These are phyloP conservation scores for Globisporangium echinulatum DNA, from an alignment of 352 stramenopile species.

Conservation along the genomic window DNA sequence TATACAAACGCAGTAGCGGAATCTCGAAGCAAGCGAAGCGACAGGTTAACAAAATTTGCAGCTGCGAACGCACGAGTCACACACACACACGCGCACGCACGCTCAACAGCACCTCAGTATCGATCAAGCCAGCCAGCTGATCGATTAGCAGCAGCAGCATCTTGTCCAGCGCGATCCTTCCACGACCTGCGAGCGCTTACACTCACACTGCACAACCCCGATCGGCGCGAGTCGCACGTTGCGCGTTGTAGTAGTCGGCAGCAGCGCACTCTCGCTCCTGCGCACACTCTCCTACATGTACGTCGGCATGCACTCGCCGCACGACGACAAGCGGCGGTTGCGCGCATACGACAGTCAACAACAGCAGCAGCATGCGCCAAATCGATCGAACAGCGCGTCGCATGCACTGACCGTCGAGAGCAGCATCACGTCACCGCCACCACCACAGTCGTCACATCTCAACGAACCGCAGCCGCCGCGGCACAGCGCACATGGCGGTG, in stretches of 20 bases:
- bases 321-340: slow-evolving; percentile 4
- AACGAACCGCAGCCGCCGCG: not conserved
- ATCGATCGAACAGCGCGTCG: not conserved
- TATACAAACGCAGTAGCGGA: too few relatives aligned
- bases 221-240: not conserved
- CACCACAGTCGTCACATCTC: not conserved
- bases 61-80: not conserved
- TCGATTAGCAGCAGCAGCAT: not conserved
- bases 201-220: not conserved
- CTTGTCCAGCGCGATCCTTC: not conserved
- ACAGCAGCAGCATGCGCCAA: not conserved
- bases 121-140: not conserved
- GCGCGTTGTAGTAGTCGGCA: not conserved
- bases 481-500: slow-evolving; percentile 7
- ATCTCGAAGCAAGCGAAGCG: not conserved
- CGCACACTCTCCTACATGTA: slow-evolving; percentile 6
- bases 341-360: not conserved
- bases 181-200: not conserved
- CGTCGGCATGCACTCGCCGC: slow-evolving; percentile 15
- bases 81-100: not conserved
- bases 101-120: not conserved
- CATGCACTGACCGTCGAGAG: slow-evolving; percentile 9
- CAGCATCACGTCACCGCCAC: slow-evolving; percentile 4
- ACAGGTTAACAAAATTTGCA: not conserved
- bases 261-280: not conserved